These are phyloP conservation scores for Anthoceros angustus DNA, from an alignment of 225 moss, liverwort and hornwort species.

Conservation along the genomic window DNA sequence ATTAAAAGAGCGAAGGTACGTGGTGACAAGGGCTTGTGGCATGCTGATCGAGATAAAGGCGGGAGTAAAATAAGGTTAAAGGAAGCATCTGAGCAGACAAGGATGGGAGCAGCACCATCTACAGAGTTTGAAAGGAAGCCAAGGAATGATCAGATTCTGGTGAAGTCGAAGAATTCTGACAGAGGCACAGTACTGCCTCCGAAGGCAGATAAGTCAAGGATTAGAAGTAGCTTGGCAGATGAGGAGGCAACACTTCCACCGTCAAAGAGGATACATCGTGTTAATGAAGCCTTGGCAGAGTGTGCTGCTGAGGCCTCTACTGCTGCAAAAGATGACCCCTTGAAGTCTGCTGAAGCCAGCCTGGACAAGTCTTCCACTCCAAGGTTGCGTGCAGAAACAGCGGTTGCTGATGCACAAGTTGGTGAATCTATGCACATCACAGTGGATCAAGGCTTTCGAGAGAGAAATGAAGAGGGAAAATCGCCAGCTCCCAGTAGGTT, in stretches of 20 bases:
- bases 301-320: conserved; percentile 37
- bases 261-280: conserved; percentile 72
- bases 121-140: conserved; percentile 15
- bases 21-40: conserved; percentile 9
- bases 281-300: conserved; percentile 59
- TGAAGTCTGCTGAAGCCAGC: conserved; percentile 21
- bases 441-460: neutral
- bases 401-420: neutral
- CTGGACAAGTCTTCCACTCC: conserved; percentile 5
- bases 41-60: conserved; percentile 6
- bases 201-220: conserved; percentile 81
- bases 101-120: conserved; percentile 18
- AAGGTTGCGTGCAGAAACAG: neutral
- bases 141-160: conserved; percentile 26
- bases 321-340: conserved; percentile 12
- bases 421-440: neutral
- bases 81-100: conserved; percentile 27
- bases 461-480: neutral
- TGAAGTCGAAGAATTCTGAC: conserved; percentile 34
- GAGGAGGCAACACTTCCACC: conserved; percentile 85
- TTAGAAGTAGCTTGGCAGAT: conserved; percentile 70
- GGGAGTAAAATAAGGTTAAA: conserved; percentile 11
- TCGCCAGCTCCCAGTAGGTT: neutral
- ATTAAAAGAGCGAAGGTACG: conserved; percentile 36
- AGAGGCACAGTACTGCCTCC: conserved; percentile 64